Evolutionary conservation across 257 asterid species (phyloP), one percentile per base, ranked within the genome.

Genomic region (Forsythia suspensa): DNA sequence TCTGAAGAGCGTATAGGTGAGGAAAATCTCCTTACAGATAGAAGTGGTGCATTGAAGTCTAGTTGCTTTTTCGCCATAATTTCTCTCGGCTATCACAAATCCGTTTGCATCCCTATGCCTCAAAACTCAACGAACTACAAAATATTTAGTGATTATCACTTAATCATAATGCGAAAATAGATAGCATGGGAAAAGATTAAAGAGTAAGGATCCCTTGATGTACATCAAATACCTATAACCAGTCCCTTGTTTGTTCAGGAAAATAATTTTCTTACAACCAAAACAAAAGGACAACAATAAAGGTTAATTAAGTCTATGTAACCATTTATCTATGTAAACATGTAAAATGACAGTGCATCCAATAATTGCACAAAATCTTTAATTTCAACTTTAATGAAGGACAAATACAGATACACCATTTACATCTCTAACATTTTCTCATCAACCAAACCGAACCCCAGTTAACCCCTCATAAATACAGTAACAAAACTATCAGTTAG

Each of bases 51-150:
- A 76, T 89, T 89, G 48, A 95, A 82, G 84, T 95, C 85, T 46
- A 95, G 90, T 76, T 88, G 97, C 82, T 88, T 83, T 86, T 86
- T 90, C 87, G 89, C 97, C 98, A 95, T 95, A 67, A 21, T n/a
- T 15, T 43, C 75, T 66, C 59, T 46, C 8, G 5, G 7, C 57
- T 40, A 63, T 39, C 48, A 76, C 68, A 24, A 16, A 29, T 20
- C 51, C 41, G 70, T 44, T 75, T 74, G 67, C 76, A 43, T 51
- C 41, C 51, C 73, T 59, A 36, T 57, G 46, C 61, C 46, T 42
- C 61, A 42, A 76, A 81, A 74, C 75, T 83, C 55, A 71, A 46
- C 40, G 66, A 70, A 80, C n/a, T 36, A 57, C 72, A 80, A 75
- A 46, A 69, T 34, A 75, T 20, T 59, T 79, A 55, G 74, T 75